A percentile compares a stretch with the other conserved stretches of the same genome.
Conservation (phyloP, 176 grass and related monocot species). For the Eragrostis nindensis region DNA sequence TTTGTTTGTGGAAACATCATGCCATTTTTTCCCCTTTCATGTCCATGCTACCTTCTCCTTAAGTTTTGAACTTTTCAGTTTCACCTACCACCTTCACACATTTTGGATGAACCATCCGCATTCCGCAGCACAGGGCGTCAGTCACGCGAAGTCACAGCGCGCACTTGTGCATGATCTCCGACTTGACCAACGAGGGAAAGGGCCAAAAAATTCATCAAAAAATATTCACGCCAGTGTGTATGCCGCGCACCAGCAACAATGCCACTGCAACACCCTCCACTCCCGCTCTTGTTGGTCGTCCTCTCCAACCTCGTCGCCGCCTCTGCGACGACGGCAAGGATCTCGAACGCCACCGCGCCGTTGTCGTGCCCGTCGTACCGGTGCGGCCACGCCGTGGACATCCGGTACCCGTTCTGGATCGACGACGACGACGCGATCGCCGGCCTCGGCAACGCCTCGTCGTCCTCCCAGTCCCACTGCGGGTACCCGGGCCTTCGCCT, state of each 20-base stretch:
- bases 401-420: slow-evolving; percentile 62
- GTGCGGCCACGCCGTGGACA: slow-evolving; percentile 59
- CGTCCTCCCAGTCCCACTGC: slow-evolving; percentile 12
- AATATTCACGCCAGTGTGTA: background rate
- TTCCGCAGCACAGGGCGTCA: background rate
- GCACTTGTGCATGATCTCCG: slow-evolving; percentile 4
- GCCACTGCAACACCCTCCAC: background rate
- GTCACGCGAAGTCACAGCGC: background rate
- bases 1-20: no score
- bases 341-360: slow-evolving; percentile 15
- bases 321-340: background rate
- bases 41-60: no score
- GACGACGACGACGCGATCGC: background rate
- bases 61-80: no score
- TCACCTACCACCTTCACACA: slow-evolving; percentile 33
- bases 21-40: no score
- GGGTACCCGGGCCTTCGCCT: slow-evolving; percentile 51
- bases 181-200: background rate
- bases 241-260: slow-evolving; percentile 5
- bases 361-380: slow-evolving; percentile 41
- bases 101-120: slow-evolving; percentile 36
- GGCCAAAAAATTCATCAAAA: background rate
- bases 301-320: background rate
- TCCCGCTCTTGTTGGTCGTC: background rate
- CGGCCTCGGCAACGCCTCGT: background rate